Conservation (phyloP, 495 filamentous ascomycete species). For the Talaromyces proteolyticus region DNA sequence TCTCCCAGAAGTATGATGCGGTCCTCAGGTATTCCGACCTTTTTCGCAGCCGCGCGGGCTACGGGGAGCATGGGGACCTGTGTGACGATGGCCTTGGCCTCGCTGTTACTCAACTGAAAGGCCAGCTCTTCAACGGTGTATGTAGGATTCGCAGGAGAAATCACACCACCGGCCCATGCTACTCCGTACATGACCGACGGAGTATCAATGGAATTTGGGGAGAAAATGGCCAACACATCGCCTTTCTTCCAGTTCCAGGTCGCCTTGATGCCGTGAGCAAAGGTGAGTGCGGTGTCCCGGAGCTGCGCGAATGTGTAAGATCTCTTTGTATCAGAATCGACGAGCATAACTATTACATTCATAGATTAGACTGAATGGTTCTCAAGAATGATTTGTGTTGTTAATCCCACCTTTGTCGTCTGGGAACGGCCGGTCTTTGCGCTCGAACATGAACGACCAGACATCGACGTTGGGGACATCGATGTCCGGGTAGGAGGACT, state of each 20-base stretch:
- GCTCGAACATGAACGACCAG: slow-evolving; percentile 68
- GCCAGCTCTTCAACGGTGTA: slow-evolving; percentile 75
- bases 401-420: slow-evolving; percentile 30
- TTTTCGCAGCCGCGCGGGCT: slow-evolving; percentile 54
- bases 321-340: slow-evolving; percentile 60
- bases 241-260: slow-evolving; percentile 70
- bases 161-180: slow-evolving; percentile 68
- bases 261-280: slow-evolving; percentile 65
- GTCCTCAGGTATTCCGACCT: slow-evolving; percentile 52
- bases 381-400: neutral
- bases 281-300: slow-evolving; percentile 52
- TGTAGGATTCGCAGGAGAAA: slow-evolving; percentile 75
- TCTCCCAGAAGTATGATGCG: slow-evolving; percentile 68
- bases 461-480: slow-evolving; percentile 50
- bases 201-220: slow-evolving; percentile 64
- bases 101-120: slow-evolving; percentile 69
- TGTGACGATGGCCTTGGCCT: slow-evolving; percentile 66
- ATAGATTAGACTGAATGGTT: neutral
- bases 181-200: slow-evolving; percentile 64
- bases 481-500: slow-evolving; percentile 29
- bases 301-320: slow-evolving; percentile 61
- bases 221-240: slow-evolving; percentile 58
- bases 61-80: slow-evolving; percentile 51
- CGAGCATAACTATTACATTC: slow-evolving; percentile 54
- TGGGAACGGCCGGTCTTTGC: slow-evolving; percentile 50